Percentiles rank a stretch among this genome's conserved stretches.
These are phyloP conservation scores for Suillus clintonianus DNA, from an alignment of 768 basidiomycete species.

Conservation along the genomic window DNA sequence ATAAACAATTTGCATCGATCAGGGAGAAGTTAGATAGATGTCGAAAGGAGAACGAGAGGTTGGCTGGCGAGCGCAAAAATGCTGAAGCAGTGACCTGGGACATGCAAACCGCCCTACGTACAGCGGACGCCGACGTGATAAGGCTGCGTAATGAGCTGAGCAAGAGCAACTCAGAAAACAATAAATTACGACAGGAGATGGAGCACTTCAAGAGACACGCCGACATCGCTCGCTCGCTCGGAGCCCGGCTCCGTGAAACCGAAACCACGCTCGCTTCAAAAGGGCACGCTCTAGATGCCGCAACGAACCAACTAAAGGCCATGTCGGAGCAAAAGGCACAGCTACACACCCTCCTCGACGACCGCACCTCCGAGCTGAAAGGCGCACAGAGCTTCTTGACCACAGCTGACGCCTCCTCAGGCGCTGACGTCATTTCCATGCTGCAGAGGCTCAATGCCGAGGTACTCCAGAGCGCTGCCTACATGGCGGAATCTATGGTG, in stretches of 20 bases:
- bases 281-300: background rate
- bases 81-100: too few species aligned
- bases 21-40: background rate
- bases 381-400: conserved; percentile 49
- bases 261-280: background rate
- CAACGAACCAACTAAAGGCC: background rate
- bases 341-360: conserved; percentile 33
- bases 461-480: conserved; percentile 49
- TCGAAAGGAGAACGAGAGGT: background rate
- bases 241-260: background rate
- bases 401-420: conserved; percentile 45
- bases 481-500: conserved; percentile 49
- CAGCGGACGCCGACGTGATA: background rate
- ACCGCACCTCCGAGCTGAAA: conserved; percentile 45
- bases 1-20: background rate
- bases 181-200: background rate
- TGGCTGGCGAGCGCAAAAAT: background rate
- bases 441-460: conserved; percentile 49
- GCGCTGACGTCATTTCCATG: conserved; percentile 45
- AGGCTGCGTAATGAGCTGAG: background rate
- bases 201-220: background rate
- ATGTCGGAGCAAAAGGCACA: conserved; percentile 10
- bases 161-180: background rate
- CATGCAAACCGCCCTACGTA: background rate
- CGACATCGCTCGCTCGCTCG: background rate